phyloP scores from a whole-genome alignment of 2,329 filamentous ascomycete genomes.

The Ophiostoma novo-ulmi region DNA sequence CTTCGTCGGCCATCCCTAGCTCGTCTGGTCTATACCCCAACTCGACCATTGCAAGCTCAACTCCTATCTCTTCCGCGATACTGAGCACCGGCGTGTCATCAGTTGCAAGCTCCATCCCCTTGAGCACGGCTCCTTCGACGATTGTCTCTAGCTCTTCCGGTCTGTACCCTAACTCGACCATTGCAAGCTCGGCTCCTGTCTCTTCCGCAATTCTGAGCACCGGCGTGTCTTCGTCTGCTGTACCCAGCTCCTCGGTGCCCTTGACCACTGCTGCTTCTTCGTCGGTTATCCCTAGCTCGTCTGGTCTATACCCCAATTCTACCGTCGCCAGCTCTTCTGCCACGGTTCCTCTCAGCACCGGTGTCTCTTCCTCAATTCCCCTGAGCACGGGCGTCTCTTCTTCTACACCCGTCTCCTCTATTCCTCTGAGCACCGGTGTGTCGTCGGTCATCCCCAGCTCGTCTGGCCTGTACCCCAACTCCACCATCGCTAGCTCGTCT shows the following conservation, averaged over 20 bases:
- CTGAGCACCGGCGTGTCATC: slow-evolving; percentile 9
- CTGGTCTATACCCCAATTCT: background rate
- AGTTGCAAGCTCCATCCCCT: background rate
- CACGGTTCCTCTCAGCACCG: background rate
- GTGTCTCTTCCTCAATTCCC: background rate
- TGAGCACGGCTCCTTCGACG: background rate
- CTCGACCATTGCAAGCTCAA: background rate
- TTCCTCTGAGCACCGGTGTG: background rate
- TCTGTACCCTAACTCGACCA: background rate
- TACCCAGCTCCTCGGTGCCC: background rate
- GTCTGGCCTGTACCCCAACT: background rate
- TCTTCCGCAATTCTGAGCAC: background rate
- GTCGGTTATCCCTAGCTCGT: background rate
- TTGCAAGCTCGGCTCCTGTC: too few species aligned
- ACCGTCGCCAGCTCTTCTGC: background rate
- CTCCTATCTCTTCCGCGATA: background rate
- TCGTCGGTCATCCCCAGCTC: background rate
- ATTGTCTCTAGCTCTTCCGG: background rate
- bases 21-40: background rate
- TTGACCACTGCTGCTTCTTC: background rate
- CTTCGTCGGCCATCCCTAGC: background rate
- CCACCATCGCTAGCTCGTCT: background rate
- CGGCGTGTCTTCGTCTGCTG: background rate
- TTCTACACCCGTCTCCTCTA: background rate
- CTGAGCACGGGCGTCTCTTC: background rate